Percentiles rank a stretch among this genome's conserved stretches.
Evolutionary conservation across 106 monocot species (phyloP).

Genomic region (Dactylorhiza incarnata): DNA sequence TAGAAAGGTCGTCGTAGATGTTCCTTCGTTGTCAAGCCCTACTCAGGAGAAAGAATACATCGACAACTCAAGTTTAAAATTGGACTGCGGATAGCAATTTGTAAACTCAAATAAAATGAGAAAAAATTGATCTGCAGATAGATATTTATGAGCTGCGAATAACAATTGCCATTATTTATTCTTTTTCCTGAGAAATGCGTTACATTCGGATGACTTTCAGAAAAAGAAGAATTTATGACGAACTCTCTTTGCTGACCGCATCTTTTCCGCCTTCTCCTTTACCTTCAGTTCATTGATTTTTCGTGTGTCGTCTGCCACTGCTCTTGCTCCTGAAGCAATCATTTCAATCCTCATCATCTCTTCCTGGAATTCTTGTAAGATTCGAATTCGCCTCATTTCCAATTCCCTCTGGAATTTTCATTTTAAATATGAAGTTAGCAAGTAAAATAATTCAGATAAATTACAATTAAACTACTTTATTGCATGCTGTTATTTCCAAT

Average conservation of each 20-base stretch:
- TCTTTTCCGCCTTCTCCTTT: conserved; percentile 27
- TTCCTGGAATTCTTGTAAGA: conserved; percentile 31
- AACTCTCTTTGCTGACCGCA: conserved; percentile 11
- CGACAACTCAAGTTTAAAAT: no score
- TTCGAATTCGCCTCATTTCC: conserved; percentile 24
- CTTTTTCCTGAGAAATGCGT: neutral
- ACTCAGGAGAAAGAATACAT: no score
- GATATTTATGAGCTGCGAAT: no score
- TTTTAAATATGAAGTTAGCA: conserved; percentile 8
- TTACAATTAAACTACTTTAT: neutral
- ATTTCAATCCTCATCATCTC: conserved; percentile 52
- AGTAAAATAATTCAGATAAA: neutral
- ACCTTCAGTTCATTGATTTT: conserved; percentile 25
- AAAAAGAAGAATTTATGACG: conserved; percentile 25
- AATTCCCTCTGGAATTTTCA: conserved; percentile 40
- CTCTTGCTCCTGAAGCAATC: conserved; percentile 30
- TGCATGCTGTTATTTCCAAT: no score
- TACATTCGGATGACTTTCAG: conserved; percentile 5
- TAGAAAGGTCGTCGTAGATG: no score
- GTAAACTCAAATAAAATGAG: no score
- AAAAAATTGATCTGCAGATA: no score
- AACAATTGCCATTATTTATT: no score
- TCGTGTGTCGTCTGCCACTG: conserved; percentile 24
- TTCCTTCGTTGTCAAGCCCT: no score
- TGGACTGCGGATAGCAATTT: no score